These are phyloP conservation scores for Aspergillus sclerotiicarbonarius DNA, from an alignment of 495 filamentous ascomycete genomes.

Conservation along the genomic window DNA sequence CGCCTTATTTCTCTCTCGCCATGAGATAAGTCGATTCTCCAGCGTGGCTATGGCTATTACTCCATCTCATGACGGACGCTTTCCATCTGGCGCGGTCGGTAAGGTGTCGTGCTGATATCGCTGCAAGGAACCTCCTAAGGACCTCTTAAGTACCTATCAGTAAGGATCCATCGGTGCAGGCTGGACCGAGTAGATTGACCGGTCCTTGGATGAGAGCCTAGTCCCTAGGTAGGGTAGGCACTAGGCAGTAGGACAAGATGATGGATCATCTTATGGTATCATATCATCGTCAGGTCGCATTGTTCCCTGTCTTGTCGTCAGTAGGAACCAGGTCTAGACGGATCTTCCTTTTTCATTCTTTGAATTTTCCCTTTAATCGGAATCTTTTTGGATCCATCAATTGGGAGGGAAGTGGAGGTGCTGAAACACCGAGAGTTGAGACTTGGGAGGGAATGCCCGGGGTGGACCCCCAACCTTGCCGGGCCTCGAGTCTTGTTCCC, in stretches of 20 bases:
- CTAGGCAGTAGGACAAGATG: no score
- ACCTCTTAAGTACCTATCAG: not conserved
- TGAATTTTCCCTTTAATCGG: no score
- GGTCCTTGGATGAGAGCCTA: no score
- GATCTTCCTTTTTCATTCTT: no score
- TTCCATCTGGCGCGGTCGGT: no score
- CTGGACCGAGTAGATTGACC: no score
- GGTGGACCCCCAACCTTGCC: not conserved
- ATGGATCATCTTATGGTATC: not conserved
- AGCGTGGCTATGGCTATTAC: not conserved
- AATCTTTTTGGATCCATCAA: not conserved
- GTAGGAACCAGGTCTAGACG: no score
- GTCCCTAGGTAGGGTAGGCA: no score
- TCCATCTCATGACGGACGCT: not conserved
- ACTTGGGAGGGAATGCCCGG: not conserved
- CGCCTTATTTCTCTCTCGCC: no score
- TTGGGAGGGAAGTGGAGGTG: not conserved
- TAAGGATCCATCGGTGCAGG: not conserved
- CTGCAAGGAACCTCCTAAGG: not conserved
- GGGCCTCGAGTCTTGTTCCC: conserved; percentile 9
- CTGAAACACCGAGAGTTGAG: not conserved
- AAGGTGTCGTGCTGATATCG: not conserved
- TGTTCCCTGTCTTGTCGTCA: conserved; percentile 13
- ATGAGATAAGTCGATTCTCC: not conserved
- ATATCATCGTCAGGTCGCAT: conserved; percentile 3